Base-by-base conservation (phyloP, 2,329 filamentous ascomycete species). In the Colletotrichum australisinense region DNA sequence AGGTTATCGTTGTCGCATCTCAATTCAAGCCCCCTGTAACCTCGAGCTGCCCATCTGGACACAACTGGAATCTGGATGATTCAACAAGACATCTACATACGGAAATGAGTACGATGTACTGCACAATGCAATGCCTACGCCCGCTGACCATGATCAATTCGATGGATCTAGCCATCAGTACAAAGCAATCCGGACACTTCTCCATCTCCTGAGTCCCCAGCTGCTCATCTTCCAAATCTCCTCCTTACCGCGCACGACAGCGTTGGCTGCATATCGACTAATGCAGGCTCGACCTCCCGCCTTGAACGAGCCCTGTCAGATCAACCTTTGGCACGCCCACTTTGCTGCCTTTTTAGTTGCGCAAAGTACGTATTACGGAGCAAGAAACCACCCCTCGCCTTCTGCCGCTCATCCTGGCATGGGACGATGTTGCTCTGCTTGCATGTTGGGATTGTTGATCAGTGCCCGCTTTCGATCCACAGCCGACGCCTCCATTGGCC, bases 401-500 rank as follows among this genome's bases (percentile, higher is more conserved):
- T 53, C 69, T 53, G 70, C 58, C 63, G 66, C 58, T 67, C 38
- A 64, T 46, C 59, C 66, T 63, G 24, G 49, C 63, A 70, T 70
- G 59, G 66, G 66, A 73, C 55, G 70, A 70, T 69, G 60, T 70
- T 65, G 57, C 67, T 73, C 59, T 60, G 58, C 69, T 63, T 69
- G 53, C 35, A 57, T 49, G 32, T 49, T 69, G 26, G 69, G 58
- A 58, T 53, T 64, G 59, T 49, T 62, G 67, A 70, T 70, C 70
- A 22, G 42, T 60, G 26, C 38, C 46, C 59, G 46, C 38, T n/a
- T n/a, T 19, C 24, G 14, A 19, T 22, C 60, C 55, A 56, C 53
- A 8, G 57, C 28, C 35, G 67, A 52, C 30, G 32, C 24, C 63
- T 72, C 53, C 46, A 73, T 70, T 73, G 70, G 67, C 46, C 59